Evolutionary conservation across 805 yeast species (phyloP), one percentile per base, ranked within the genome.

Genomic region (Middelhovenomyces tepae): DNA sequence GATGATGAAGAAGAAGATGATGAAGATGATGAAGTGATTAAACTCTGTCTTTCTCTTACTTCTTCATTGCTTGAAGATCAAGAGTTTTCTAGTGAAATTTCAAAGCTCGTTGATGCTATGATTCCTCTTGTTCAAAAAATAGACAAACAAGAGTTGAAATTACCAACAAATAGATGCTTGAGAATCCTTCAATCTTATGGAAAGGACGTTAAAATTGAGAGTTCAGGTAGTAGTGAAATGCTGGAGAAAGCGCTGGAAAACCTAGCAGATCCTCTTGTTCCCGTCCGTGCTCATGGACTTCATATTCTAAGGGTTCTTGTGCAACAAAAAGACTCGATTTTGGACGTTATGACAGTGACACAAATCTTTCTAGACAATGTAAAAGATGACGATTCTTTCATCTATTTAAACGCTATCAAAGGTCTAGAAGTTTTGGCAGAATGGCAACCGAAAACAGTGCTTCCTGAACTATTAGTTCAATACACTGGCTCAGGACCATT

Each of bases 201-300:
- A n/a, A n/a, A n/a, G n/a, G n/a, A n/a, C n/a, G n/a, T n/a, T n/a
- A n/a, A n/a, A n/a, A n/a, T n/a, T n/a, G n/a, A n/a, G n/a, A n/a
- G n/a, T n/a, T n/a, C n/a, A n/a, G n/a, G n/a, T n/a, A n/a, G n/a
- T n/a, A n/a, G n/a, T n/a, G n/a, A n/a, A n/a, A n/a, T n/a, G n/a
- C n/a, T n/a, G n/a, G n/a, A n/a, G 10, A 62, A 71, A 20, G 95
- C 95, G 0, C 57, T 83, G 22, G 60, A 69, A 1, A 72, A 76
- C 38, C 54, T 91, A 27, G 75, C 74, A 36, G 95, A 87, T 54
- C 81, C 87, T 0, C 57, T 80, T 27, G 77, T 82, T 3, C 95
- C 97, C 0, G 71, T 89, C 2, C 64, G 86, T 34, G 97, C 94
- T 0, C 86, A 82, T 54, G 97, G 97, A 0, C 57, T 91, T 6